phyloP scores from a whole-genome alignment of 2,329 filamentous ascomycete species.

The Didymella segeticola region DNA sequence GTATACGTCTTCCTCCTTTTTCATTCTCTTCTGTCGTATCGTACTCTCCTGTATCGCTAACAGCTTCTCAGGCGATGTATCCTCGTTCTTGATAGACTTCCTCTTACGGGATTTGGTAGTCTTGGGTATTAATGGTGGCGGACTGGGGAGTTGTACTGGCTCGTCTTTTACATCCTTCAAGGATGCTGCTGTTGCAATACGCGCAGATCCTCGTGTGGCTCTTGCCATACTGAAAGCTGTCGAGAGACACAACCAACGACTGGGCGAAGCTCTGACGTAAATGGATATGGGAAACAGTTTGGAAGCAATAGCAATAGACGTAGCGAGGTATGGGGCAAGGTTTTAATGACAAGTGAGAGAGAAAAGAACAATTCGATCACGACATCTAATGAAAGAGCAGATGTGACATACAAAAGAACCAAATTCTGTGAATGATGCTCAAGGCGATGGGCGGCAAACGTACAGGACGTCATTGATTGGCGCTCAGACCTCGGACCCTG shows the following conservation, averaged over 20 bases:
- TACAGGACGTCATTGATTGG: slow-evolving; percentile 43
- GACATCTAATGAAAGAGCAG: neutral
- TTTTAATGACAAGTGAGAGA: neutral
- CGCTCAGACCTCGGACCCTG: slow-evolving; percentile 36
- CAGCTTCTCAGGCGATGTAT: slow-evolving; percentile 10
- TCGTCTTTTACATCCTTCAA: slow-evolving; percentile 28
- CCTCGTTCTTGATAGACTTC: slow-evolving; percentile 35
- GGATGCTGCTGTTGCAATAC: slow-evolving; percentile 17
- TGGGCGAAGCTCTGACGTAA: slow-evolving; percentile 5
- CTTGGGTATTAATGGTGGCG: slow-evolving; percentile 48
- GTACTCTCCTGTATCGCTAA: slow-evolving; percentile 29
- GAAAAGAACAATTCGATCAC: too few species aligned
- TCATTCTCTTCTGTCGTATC: slow-evolving; percentile 48
- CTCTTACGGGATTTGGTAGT: slow-evolving; percentile 34
- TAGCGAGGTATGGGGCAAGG: neutral
- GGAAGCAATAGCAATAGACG: slow-evolving; percentile 2
- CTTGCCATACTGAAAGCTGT: slow-evolving; percentile 37
- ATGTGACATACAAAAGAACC: slow-evolving; percentile 9
- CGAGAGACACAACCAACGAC: neutral
- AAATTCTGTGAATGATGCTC: slow-evolving; percentile 9
- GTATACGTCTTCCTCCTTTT: slow-evolving; percentile 51
- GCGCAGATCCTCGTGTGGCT: slow-evolving; percentile 39
- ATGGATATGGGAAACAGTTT: slow-evolving; percentile 22
- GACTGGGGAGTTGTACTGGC: slow-evolving; percentile 52
- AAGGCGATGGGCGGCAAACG: slow-evolving; percentile 28